These are phyloP conservation scores for Dipteronia dyeriana DNA, from an alignment of 345 rosid species.

Conservation along the genomic window DNA sequence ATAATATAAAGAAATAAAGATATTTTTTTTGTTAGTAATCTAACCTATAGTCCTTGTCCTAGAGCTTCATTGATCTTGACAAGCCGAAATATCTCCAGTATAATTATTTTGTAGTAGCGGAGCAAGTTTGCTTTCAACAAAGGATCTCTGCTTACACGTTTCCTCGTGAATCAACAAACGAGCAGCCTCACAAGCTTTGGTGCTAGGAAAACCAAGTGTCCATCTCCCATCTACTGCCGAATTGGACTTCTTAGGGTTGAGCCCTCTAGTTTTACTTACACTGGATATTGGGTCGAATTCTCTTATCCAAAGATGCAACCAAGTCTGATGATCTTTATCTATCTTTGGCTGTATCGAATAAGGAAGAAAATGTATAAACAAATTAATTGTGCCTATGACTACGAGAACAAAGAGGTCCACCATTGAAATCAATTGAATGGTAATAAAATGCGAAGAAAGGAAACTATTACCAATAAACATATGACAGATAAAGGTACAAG, in stretches of 20 bases:
- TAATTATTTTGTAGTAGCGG: slow-evolving; percentile 32
- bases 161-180: slow-evolving; percentile 43
- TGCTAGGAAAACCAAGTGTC: slow-evolving; percentile 58
- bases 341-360: slow-evolving; percentile 48
- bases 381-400: background rate
- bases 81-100: slow-evolving; percentile 24
- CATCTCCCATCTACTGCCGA: slow-evolving; percentile 51
- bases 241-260: slow-evolving; percentile 26
- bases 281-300: slow-evolving; percentile 49
- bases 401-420: background rate
- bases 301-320: slow-evolving; percentile 64
- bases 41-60: slow-evolving; percentile 21
- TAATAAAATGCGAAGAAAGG: too few relatives aligned
- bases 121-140: slow-evolving; percentile 35
- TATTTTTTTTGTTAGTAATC: slow-evolving; percentile 2
- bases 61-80: slow-evolving; percentile 25
- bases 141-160: slow-evolving; percentile 45
- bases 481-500: background rate
- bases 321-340: slow-evolving; percentile 54
- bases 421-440: background rate
- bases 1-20: background rate
- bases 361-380: slow-evolving; percentile 1
- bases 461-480: background rate
- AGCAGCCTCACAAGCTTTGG: slow-evolving; percentile 49
- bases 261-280: slow-evolving; percentile 28